Evolutionary conservation across 1,284 basidiomycete species (phyloP).

Genomic region (Sphaerobolus stellatus): DNA sequence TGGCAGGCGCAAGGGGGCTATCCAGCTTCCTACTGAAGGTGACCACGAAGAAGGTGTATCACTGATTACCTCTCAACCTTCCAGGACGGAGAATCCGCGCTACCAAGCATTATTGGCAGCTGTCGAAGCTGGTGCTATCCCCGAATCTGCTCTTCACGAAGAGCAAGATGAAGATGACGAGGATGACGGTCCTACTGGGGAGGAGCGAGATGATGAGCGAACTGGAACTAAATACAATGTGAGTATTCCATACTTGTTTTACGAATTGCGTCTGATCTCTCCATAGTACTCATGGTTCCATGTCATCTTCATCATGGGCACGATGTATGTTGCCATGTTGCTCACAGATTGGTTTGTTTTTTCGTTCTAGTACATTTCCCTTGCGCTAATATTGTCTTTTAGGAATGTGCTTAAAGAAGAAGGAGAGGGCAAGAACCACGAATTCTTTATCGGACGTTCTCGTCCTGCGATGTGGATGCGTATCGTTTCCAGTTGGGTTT

Average conservation of each 20-base stretch:
- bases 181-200: constrained; percentile 62
- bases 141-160: constrained; percentile 88
- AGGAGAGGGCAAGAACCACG: constrained; percentile 52
- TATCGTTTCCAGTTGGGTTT: constrained; percentile 93
- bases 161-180: constrained; percentile 78
- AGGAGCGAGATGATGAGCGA: constrained; percentile 89
- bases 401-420: constrained; percentile 70
- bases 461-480: constrained; percentile 99
- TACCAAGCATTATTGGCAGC: constrained; percentile 96
- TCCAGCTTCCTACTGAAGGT: constrained; percentile 59
- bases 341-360: constrained; percentile 90
- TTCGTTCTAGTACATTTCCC: constrained; percentile 7
- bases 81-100: constrained; percentile 81
- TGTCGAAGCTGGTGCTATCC: constrained; percentile 94
- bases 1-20: constrained; percentile 69
- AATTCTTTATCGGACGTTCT: constrained; percentile 94
- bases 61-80: constrained; percentile 83
- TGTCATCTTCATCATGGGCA: constrained; percentile 91
- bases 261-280: constrained; percentile 10
- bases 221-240: constrained; percentile 98
- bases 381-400: constrained; percentile 14
- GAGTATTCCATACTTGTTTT: constrained; percentile 23
- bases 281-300: constrained; percentile 96
- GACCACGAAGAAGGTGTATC: constrained; percentile 60
- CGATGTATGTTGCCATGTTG: constrained; percentile 99